A percentile compares a stretch with the other conserved stretches of the same genome.
Conservation (phyloP, 2,329 filamentous ascomycete genomes). For the Waltergamsia citrina region DNA sequence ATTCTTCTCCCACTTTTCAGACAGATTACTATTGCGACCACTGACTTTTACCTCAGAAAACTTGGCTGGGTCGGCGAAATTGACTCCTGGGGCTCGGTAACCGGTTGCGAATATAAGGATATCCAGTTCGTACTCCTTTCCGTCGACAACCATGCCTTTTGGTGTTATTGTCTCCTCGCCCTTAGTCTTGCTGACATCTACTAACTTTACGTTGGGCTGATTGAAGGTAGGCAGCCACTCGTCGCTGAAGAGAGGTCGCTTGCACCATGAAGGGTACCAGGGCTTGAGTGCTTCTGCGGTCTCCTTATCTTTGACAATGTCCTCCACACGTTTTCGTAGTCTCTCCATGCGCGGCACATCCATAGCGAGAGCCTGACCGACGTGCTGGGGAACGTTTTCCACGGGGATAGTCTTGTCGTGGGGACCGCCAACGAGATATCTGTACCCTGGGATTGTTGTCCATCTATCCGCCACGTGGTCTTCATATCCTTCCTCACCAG, state of each 20-base stretch:
- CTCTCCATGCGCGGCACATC: conserved; percentile 32
- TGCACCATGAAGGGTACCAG: conserved; percentile 55
- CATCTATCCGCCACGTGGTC: conserved; percentile 41
- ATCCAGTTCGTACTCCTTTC: neutral
- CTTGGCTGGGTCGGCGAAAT: conserved; percentile 11
- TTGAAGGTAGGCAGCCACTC: conserved; percentile 52
- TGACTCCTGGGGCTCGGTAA: conserved; percentile 18
- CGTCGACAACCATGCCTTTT: conserved; percentile 1
- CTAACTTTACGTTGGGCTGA: conserved; percentile 42
- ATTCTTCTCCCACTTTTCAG: conserved; percentile 29
- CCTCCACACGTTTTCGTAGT: conserved; percentile 35
- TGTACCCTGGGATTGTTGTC: conserved; percentile 28
- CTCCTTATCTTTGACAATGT: conserved; percentile 38
- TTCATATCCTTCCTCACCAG: conserved; percentile 22
- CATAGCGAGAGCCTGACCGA: conserved; percentile 20
- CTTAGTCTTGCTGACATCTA: conserved; percentile 55
- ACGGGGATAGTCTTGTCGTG: neutral
- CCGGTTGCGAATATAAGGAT: conserved; percentile 22
- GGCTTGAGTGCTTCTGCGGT: conserved; percentile 44
- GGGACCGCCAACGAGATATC: conserved; percentile 20
- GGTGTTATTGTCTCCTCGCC: conserved; percentile 32
- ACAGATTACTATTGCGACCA: conserved; percentile 34
- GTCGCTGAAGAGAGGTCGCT: conserved; percentile 53
- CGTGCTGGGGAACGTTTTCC: conserved; percentile 2
- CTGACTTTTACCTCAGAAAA: conserved; percentile 16